Base-by-base conservation (phyloP, 2,329 filamentous ascomycete genomes). In the Penicillium sp. region DNA sequence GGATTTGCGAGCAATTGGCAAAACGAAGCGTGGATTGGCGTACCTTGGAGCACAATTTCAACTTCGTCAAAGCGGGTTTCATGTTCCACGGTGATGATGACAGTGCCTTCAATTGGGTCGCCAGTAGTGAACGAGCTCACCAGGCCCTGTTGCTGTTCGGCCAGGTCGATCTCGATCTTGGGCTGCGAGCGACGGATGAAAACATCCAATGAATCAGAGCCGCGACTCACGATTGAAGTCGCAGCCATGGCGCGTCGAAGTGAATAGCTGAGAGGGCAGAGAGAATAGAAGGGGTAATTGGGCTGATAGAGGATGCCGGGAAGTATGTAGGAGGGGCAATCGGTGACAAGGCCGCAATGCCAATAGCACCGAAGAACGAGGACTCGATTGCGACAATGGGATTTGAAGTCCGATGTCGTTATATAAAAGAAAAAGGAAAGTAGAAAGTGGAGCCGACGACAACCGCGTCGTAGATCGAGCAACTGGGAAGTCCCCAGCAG, bases 51-150 rank as follows among this genome's bases (percentile, higher is more conserved):
- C 3, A 75, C 69, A 51, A 83, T 79, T 19, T 78, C 72, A 25
- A 82, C 62, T 7, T 78, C 70, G 33, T 81, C 77, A 51, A 82
- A 81, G 23, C 65, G 64, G 3, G 69, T 78, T 35, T 80, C 76
- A 33, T 67, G 62, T n/a, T 68, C 62, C 3, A 73, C 66, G 15
- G 67, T 71, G 39, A 83, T 67, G 13, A 61, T 67, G 4, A 76
- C 73, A 17, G 66, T 69, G 9, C 79, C 79, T 39, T 79, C 68
- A 38, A 82, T 74, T 33, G 65, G 69, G 51, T 82, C 79, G 52
- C 76, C 67, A 6, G 77, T 81, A 2, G 78, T 80, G 53, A 74
- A 80, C 21, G 72, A 70, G 14, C 62, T 70, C 27, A 74, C 62
- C 25, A 67, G 65, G 7, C 58, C 54, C 4, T 57, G 48, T n/a